phyloP scores from a whole-genome alignment of 306 rosid genomes.

The Vachellia pachyceras region DNA sequence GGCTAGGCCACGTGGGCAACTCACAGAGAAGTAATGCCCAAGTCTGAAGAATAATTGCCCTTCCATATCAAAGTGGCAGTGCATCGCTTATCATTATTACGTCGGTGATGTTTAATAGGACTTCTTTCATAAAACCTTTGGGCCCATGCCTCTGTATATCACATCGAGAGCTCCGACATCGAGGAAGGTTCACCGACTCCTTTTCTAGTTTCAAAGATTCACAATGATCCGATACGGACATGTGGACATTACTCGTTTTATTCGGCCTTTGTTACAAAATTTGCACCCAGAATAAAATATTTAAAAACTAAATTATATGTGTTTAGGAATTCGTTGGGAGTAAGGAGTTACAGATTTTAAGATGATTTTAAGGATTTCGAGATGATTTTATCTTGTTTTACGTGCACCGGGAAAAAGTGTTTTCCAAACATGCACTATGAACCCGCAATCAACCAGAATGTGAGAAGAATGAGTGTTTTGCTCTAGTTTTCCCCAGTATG shows the following conservation, averaged over 20 bases:
- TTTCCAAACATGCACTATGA: too few species aligned
- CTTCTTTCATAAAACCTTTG: conserved; percentile 37
- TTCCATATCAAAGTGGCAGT: conserved; percentile 43
- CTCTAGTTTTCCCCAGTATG: conserved; percentile 68
- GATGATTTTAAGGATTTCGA: too few species aligned
- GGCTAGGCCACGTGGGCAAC: conserved; percentile 35
- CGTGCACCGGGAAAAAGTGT: too few species aligned
- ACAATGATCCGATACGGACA: conserved; percentile 42
- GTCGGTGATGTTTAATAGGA: conserved; percentile 45
- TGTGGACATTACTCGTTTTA: conserved; percentile 40
- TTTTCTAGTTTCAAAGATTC: too few species aligned
- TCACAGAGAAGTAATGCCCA: conserved; percentile 26
- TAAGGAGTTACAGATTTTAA: too few species aligned
- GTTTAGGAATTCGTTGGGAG: too few species aligned
- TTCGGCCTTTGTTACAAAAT: background rate
- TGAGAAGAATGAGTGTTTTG: conserved; percentile 47
- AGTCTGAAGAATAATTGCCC: conserved; percentile 36
- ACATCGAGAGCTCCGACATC: background rate
- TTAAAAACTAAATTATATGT: background rate
- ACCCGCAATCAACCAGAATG: background rate
- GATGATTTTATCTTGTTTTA: too few species aligned
- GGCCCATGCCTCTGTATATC: conserved; percentile 47
- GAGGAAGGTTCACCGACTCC: too few species aligned
- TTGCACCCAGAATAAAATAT: background rate
- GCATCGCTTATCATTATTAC: conserved; percentile 43